A percentile compares a stretch with the other conserved stretches of the same genome.
These are phyloP conservation scores for Nicotiana tabacum DNA, from an alignment of 257 asterid genomes.

Conservation along the genomic window DNA sequence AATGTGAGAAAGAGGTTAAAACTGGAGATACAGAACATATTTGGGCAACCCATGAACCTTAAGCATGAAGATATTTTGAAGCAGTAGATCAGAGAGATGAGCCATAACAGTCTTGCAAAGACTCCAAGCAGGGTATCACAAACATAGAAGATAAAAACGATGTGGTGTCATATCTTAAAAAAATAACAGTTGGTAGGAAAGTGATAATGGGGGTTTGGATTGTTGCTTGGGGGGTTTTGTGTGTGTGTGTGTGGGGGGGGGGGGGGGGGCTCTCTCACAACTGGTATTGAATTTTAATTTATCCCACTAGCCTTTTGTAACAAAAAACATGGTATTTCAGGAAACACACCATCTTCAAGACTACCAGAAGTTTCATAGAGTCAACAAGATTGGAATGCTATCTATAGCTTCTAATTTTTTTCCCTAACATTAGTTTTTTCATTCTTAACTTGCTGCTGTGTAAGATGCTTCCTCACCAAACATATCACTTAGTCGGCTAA, in stretches of 20 bases:
- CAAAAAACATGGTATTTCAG: not conserved
- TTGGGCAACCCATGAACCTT: not conserved
- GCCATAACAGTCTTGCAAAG: not conserved
- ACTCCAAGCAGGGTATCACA: not conserved
- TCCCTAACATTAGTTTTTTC: not conserved
- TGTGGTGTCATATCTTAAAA: not conserved
- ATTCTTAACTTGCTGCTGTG: slow-evolving; percentile 6
- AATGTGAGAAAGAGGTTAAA: not conserved
- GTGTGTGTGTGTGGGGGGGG: too few species aligned
- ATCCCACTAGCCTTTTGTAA: not conserved
- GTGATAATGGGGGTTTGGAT: not conserved
- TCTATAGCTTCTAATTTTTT: not conserved
- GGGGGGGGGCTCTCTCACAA: not conserved
- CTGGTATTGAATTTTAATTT: not conserved
- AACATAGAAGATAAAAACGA: not conserved
- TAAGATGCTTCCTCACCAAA: not conserved
- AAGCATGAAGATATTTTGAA: not conserved
- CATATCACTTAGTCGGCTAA: not conserved
- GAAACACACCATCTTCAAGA: not conserved
- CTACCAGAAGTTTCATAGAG: not conserved
- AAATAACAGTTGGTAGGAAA: not conserved
- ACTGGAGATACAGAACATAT: not conserved
- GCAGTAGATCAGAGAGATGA: not conserved
- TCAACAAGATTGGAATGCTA: not conserved
- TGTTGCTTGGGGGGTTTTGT: too few species aligned